Conservation (phyloP, 2,329 filamentous ascomycete genomes). For the Zasmidium angulare region DNA sequence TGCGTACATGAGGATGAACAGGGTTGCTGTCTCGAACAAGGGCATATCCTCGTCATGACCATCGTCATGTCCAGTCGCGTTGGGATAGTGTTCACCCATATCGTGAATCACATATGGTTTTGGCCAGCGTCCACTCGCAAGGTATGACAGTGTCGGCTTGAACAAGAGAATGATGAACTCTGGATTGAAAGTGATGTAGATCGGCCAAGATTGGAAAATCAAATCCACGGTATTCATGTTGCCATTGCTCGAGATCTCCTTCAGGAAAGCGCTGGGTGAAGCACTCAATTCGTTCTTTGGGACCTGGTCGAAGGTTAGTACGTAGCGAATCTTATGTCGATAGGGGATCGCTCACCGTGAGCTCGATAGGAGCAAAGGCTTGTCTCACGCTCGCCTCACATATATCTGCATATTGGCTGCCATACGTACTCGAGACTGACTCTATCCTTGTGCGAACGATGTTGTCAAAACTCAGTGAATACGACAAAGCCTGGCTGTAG, state of each 20-base stretch:
- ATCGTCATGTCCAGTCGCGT: constrained; percentile 31
- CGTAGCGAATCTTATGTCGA: not conserved
- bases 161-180: constrained; percentile 23
- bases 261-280: constrained; percentile 47
- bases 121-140: constrained; percentile 26
- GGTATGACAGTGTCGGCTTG: constrained; percentile 24
- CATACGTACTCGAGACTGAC: constrained; percentile 23
- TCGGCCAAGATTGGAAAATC: constrained; percentile 33
- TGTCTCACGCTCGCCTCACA: constrained; percentile 30
- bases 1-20: constrained; percentile 55
- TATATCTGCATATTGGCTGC: constrained; percentile 30
- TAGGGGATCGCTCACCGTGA: constrained; percentile 19
- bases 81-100: constrained; percentile 26
- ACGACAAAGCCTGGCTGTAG: constrained; percentile 16
- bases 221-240: constrained; percentile 36
- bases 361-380: constrained; percentile 28
- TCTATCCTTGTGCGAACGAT: constrained; percentile 23
- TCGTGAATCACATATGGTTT: constrained; percentile 26
- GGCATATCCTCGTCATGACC: constrained; percentile 52
- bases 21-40: constrained; percentile 48
- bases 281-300: constrained; percentile 20
- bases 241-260: constrained; percentile 53
- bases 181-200: constrained; percentile 31
- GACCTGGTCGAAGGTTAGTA: constrained; percentile 11
- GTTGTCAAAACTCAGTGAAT: constrained; percentile 21